Conservation (phyloP, 495 filamentous ascomycete species). For the Saxophila tyrrhenica region DNA sequence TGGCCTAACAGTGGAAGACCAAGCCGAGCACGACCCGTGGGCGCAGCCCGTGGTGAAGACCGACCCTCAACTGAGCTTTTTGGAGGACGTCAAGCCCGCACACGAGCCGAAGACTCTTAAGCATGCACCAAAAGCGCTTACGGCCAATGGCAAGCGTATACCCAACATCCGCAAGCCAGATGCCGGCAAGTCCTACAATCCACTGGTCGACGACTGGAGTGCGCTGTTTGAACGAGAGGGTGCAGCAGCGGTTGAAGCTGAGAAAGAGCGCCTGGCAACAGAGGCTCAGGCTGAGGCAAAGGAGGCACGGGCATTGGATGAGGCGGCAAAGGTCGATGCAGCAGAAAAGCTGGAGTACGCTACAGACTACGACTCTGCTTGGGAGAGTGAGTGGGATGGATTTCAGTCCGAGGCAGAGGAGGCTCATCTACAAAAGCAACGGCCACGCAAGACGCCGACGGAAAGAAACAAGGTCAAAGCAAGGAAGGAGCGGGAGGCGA, state of each 20-base stretch:
- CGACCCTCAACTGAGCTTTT: slow-evolving; percentile 33
- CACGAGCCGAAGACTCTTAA: slow-evolving; percentile 67
- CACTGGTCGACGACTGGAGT: slow-evolving; percentile 72
- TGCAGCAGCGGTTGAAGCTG: slow-evolving; percentile 63
- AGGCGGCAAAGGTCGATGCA: slow-evolving; percentile 27
- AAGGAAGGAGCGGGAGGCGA: slow-evolving; percentile 73
- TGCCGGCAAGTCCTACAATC: slow-evolving; percentile 85
- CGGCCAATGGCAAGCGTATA: slow-evolving; percentile 62
- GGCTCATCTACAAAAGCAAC: slow-evolving; percentile 52
- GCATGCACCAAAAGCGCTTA: slow-evolving; percentile 64
- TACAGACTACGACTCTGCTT: slow-evolving; percentile 69
- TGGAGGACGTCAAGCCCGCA: slow-evolving; percentile 39
- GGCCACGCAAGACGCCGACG: slow-evolving; percentile 70
- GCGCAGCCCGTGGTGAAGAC: slow-evolving; percentile 35
- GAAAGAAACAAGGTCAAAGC: slow-evolving; percentile 80
- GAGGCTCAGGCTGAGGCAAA: slow-evolving; percentile 51
- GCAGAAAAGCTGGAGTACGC: slow-evolving; percentile 43
- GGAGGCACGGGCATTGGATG: slow-evolving; percentile 29
- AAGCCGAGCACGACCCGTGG: slow-evolving; percentile 66
- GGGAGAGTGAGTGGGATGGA: slow-evolving; percentile 61
- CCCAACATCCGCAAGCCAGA: slow-evolving; percentile 69
- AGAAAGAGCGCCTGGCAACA: slow-evolving; percentile 62
- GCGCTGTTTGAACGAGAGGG: slow-evolving; percentile 60
- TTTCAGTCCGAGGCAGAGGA: slow-evolving; percentile 35
- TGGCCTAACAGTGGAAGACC: slow-evolving; percentile 47